Evolutionary conservation across 208 protist species (phyloP), one percentile per base, ranked within the genome.

Genomic region (Strigomonas oncopelti): DNA sequence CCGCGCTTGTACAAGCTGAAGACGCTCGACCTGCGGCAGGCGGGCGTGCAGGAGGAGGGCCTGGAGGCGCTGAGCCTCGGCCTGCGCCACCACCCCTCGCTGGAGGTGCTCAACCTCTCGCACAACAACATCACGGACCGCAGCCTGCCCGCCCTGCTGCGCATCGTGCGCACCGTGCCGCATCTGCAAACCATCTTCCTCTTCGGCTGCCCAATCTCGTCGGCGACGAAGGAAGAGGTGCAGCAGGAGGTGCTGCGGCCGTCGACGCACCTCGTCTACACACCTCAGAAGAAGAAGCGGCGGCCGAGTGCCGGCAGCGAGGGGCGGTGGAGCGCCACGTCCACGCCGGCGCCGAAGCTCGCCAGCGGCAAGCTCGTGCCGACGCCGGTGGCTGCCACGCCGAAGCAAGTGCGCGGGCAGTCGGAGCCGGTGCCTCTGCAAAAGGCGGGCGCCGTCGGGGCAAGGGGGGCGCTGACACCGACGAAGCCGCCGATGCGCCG

Each of bases 1-100:
- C 74, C 82, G 8, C 80, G 83, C 5, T 60, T 91, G 1, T 61
- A 83, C 42, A 75, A 71, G 1, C 74, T 95, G 42, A 71, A 66
- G n/a, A 60, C 55, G 55, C 57, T 95, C 2, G 77, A 88, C 70
- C 63, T 95, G 16, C 76, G 69, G 53, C 45, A 78, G 57, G 90
- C 88, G 54, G 61, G 80, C 46, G n/a, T 92, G 20, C 66, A 71
- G 42, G 78, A 95, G 64, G 65, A 20, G 7, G 67, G 71, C 11
- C 32, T 92, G 5, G 45, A 31, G 2, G 11, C 42, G 46, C 58
- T 91, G 13, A 63, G 64, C 16, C 51, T 29, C 38, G 46, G 59
- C 2, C 25, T 88, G 18, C 66, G 71, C 38, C 46, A 62, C 32
- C 88, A 91, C 70, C 77, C 84, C 27, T 58, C 81, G 25, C 57